Evolutionary conservation across 2,329 filamentous ascomycete genomes (phyloP), one percentile per base, ranked within the genome.

Genomic region (Fusarium pseudocircinatum): DNA sequence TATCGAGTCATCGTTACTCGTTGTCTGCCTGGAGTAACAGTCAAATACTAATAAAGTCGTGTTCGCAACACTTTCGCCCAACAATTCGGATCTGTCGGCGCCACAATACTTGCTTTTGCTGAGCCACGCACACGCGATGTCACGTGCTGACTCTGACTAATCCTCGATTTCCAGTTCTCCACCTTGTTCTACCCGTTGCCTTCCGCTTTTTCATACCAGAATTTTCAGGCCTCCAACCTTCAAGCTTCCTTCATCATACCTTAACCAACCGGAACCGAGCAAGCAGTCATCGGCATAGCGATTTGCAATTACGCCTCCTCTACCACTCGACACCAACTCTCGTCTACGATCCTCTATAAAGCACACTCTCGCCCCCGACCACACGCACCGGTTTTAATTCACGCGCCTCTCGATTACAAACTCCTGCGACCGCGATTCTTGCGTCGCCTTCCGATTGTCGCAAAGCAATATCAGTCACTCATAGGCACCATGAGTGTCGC

Each of bases 401-500:
- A 66, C 69, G 69, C 75, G 64, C 69, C 54, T 53, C 39, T 59
- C 44, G 42, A 60, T 69, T 42, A 64, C 32, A 56, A 49, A 37
- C 42, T 56, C 70, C 49, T 40, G 44, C 59, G 56, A 60, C 59
- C 50, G 70, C 70, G 60, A 66, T 68, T 53, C 54, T 73, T 60
- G 62, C 75, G 58, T 74, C 70, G 40, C 63, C 54, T 49, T 28
- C 40, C 44, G 44, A 67, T 42, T 56, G 47, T 59, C 67, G 59
- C 53, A 64, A 49, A 57, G 61, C 58, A 14, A 53, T 56, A 56
- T 52, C 67, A 56, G 34, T 70, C 62, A 60, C 59, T 64, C 61
- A 66, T 63, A 59, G 72, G 63, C 78, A 83, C 75, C 54, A 88
- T 88, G 86, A 86, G 83, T 72, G 85, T 89, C 75, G 86, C 85